Base-by-base conservation (phyloP, 306 rosid species). In the Inga leiocalycina region DNA sequence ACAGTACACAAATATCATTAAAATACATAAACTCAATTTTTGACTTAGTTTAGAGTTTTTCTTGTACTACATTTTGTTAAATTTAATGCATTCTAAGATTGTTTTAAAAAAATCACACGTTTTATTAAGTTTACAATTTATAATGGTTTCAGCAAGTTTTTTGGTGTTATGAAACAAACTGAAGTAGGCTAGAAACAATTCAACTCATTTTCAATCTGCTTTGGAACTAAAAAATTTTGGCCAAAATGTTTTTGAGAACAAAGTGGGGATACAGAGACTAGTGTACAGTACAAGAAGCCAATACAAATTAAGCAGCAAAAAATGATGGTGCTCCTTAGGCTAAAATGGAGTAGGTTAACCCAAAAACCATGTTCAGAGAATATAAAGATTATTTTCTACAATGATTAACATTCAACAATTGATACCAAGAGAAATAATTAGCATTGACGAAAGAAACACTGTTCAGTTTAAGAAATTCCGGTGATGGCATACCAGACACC, bases 271-370 rank as follows among this genome's bases (percentile, higher is more conserved):
- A 34, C 22, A 16, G 45, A 27, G 70, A 7, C 45, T 24, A 16
- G 71, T 37, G 37, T 66, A 7, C 45, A 16, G 71, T 34, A 34
- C 44, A 66, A 16, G 45, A 66, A 32, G 8, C 22, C 44, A 34
- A 16, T 66, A 66, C 71, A 16, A 16, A 66, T 39, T 15, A 34
- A 66, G 71, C 22, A 13, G 71, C 44, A 66, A 66, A 88, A 91
- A 56, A 88, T 78, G 49, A 91, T 84, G 52, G 91, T 86, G 46
- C 91, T 91, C 91, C 84, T 86, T 20, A 61, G 34, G 67, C 67
- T 9, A 61, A 61, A 61, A 61, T 22, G 24, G 24, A 57, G 32
- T 57, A 57, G 65, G 65, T 22, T 57, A 92, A 92, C 46, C 91
- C 91, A 39, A 92, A 92, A 65, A 65, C 35, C 70, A 79, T 64